Conservation (phyloP, 371 early-diverging fungal genomes). For the Rhizopus delemar region DNA sequence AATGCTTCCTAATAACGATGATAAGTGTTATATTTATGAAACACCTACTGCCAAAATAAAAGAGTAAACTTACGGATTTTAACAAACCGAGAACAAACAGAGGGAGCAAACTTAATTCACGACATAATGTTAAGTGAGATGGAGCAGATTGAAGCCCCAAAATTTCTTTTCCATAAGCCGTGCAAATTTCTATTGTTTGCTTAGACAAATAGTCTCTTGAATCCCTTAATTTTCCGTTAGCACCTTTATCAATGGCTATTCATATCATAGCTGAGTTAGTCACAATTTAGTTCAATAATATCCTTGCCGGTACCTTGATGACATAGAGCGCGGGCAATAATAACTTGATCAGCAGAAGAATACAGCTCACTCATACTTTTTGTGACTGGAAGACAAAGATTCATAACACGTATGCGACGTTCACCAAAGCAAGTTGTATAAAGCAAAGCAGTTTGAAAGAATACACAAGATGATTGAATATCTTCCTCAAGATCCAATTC, state of each 20-base stretch:
- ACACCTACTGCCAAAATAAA: neutral
- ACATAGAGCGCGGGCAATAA: conserved; percentile 62
- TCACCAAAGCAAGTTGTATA: conserved; percentile 75
- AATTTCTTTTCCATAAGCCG: conserved; percentile 60
- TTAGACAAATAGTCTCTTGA: conserved; percentile 72
- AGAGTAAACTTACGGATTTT: conserved; percentile 47
- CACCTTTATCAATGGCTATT: conserved; percentile 58
- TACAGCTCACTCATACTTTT: conserved; percentile 71
- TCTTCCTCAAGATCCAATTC: conserved; percentile 78
- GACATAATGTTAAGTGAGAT: conserved; percentile 63
- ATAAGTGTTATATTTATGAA: neutral
- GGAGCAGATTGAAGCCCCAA: conserved; percentile 44
- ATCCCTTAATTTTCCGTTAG: conserved; percentile 69
- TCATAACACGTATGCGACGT: conserved; percentile 84
- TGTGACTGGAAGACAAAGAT: conserved; percentile 76
- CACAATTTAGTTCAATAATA: neutral
- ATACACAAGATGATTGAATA: conserved; percentile 64
- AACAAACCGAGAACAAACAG: conserved; percentile 63
- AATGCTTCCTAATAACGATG: conserved; percentile 33
- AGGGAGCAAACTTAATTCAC: conserved; percentile 68
- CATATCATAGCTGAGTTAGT: neutral
- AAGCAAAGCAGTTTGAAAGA: conserved; percentile 87
- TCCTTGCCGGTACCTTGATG: conserved; percentile 60
- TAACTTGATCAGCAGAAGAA: conserved; percentile 67
- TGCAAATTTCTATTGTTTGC: conserved; percentile 63